phyloP scores from a whole-genome alignment of 176 grass and related monocot genomes.

The Coix lacrymajobi region DNA sequence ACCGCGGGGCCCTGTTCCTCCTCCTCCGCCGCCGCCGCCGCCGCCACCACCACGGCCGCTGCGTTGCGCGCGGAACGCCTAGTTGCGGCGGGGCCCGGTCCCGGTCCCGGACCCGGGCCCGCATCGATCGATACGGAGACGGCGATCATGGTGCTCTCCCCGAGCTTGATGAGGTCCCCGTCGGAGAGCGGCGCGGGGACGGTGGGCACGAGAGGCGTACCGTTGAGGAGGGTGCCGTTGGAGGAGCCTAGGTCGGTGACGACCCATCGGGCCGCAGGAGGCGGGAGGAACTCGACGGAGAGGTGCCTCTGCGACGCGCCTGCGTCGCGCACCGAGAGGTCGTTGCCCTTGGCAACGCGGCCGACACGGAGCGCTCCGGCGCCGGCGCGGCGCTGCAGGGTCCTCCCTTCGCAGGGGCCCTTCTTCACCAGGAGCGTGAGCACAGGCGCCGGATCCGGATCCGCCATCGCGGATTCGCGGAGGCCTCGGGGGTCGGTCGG shows the following conservation, averaged over 20 bases:
- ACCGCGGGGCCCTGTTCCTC: neutral
- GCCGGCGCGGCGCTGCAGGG: constrained; percentile 29
- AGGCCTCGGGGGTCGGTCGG: neutral
- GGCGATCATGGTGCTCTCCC: constrained; percentile 48
- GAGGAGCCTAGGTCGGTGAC: constrained; percentile 67
- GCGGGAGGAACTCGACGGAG: constrained; percentile 45
- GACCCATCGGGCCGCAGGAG: constrained; percentile 43
- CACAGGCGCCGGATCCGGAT: constrained; percentile 32
- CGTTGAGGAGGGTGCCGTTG: constrained; percentile 81
- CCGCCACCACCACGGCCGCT: neutral
- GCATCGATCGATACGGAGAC: constrained; percentile 39
- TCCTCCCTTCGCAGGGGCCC: constrained; percentile 50
- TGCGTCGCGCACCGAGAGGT: constrained; percentile 60
- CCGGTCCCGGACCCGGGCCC: neutral
- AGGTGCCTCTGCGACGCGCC: constrained; percentile 83
- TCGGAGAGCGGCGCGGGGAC: constrained; percentile 42
- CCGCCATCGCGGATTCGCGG: constrained; percentile 22
- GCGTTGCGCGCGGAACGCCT: constrained; percentile 27
- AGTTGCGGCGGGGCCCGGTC: neutral
- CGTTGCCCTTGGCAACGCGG: constrained; percentile 60
- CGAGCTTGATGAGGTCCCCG: constrained; percentile 64
- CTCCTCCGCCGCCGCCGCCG: neutral
- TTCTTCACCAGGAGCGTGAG: constrained; percentile 67
- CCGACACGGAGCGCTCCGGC: constrained; percentile 33
- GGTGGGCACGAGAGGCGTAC: constrained; percentile 30